Conservation (phyloP, 257 asterid species). For the Solanum bulbocastanum region DNA sequence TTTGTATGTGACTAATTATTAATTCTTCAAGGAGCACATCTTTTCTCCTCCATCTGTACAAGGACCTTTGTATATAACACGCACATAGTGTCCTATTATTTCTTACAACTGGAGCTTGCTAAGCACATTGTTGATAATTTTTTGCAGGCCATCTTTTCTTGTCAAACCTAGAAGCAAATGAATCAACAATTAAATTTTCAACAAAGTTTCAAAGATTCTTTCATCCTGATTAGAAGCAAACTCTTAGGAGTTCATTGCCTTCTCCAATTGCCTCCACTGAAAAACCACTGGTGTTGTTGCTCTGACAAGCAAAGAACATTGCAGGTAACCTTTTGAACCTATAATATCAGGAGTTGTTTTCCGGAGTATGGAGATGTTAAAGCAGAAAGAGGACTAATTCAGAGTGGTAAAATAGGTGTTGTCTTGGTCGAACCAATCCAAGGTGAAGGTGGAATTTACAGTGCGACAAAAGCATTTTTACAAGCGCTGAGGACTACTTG, state of each 20-base stretch:
- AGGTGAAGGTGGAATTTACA: conserved; percentile 89
- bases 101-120: conserved; percentile 71
- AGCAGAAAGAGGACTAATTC: conserved; percentile 51
- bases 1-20: not conserved
- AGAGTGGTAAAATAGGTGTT: conserved; percentile 65
- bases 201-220: conserved; percentile 60
- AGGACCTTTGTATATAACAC: not conserved
- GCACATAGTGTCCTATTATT: not conserved
- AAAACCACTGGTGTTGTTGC: conserved; percentile 92
- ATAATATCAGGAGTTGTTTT: conserved; percentile 90
- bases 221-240: conserved; percentile 36
- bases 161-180: too few species aligned
- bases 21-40: not conserved
- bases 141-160: conserved; percentile 62
- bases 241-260: conserved; percentile 68
- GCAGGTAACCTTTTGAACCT: conserved; percentile 73
- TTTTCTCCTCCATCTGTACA: not conserved
- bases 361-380: conserved; percentile 55
- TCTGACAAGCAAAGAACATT: conserved; percentile 75
- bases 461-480: conserved; percentile 57
- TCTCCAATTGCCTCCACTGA: conserved; percentile 73
- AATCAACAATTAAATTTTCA: conserved; percentile 67
- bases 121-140: conserved; percentile 57
- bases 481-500: conserved; percentile 11
- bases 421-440: conserved; percentile 91